Evolutionary conservation across 352 stramenopile species (phyloP).

Genomic region (Blastocystis sp.): DNA sequence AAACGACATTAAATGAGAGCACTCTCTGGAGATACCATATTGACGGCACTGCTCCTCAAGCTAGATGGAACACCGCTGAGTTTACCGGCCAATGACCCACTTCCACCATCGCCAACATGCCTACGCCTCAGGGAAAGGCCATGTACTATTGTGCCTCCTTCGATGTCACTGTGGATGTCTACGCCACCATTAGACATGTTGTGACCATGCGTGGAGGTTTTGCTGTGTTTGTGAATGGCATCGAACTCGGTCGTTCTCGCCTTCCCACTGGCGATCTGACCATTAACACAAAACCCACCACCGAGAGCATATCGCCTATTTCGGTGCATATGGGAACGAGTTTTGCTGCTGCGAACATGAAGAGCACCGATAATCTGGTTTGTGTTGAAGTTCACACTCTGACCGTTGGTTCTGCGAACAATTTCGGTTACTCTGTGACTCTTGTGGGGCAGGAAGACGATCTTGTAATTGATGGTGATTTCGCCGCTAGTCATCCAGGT

Average conservation of each 20-base stretch:
- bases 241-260: conserved; percentile 23
- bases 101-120: neutral
- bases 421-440: neutral
- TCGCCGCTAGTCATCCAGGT: neutral
- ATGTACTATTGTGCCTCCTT: conserved; percentile 43
- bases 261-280: conserved; percentile 40
- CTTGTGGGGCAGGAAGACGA: neutral
- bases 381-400: conserved; percentile 53
- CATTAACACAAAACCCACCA: neutral
- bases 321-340: neutral
- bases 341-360: neutral
- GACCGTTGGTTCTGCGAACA: neutral
- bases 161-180: conserved; percentile 18
- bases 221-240: conserved; percentile 63
- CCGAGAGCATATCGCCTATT: neutral
- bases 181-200: neutral
- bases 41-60: neutral
- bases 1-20: neutral
- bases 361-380: conserved; percentile 7
- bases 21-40: conserved; percentile 29
- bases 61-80: conserved; percentile 16
- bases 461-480: conserved; percentile 14
- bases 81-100: neutral
- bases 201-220: conserved; percentile 21
- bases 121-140: neutral